A percentile compares a stretch with the other conserved stretches of the same genome.
phyloP scores from a whole-genome alignment of 768 basidiomycete genomes.

The Lactifluus subvellereus region DNA sequence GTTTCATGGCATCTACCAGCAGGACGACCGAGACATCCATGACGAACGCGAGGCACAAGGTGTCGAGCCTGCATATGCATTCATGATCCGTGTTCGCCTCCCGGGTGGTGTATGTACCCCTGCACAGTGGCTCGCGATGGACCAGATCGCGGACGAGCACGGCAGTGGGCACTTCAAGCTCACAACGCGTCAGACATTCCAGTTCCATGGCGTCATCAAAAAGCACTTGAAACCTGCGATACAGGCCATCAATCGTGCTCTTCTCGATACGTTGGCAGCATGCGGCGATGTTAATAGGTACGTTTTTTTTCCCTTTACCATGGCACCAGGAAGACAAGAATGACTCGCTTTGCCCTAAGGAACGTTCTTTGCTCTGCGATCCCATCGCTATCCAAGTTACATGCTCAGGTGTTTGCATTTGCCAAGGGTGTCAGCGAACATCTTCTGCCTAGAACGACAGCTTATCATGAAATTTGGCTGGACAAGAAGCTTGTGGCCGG shows the following conservation, averaged over 20 bases:
- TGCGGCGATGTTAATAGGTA: slow-evolving; percentile 97
- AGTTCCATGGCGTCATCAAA: slow-evolving; percentile 99
- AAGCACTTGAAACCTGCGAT: slow-evolving; percentile 93
- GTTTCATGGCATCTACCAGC: slow-evolving; percentile 97
- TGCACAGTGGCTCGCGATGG: slow-evolving; percentile 91
- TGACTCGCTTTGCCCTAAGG: slow-evolving; percentile 36
- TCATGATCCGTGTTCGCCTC: slow-evolving; percentile 98
- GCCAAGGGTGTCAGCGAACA: slow-evolving; percentile 78
- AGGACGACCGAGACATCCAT: slow-evolving; percentile 97
- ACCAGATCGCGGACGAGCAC: slow-evolving; percentile 94
- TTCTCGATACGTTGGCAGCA: slow-evolving; percentile 94
- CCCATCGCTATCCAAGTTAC: slow-evolving; percentile 79
- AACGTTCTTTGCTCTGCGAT: slow-evolving; percentile 91
- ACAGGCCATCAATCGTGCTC: slow-evolving; percentile 85
- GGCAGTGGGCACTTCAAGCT: slow-evolving; percentile 94
- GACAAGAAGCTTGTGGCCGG: slow-evolving; percentile 96
- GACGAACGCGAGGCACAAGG: slow-evolving; percentile 92
- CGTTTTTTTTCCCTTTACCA: slow-evolving; percentile 20
- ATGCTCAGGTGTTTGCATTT: slow-evolving; percentile 78
- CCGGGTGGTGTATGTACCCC: slow-evolving; percentile 93
- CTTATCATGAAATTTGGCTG: slow-evolving; percentile 99
- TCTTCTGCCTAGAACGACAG: slow-evolving; percentile 83
- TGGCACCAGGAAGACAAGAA: neutral
- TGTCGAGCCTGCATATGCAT: slow-evolving; percentile 90
- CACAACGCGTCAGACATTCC: slow-evolving; percentile 97